Evolutionary conservation across 192 early-diverging fungal species (phyloP), one percentile per base, ranked within the genome.

Genomic region (Backusella circina): DNA sequence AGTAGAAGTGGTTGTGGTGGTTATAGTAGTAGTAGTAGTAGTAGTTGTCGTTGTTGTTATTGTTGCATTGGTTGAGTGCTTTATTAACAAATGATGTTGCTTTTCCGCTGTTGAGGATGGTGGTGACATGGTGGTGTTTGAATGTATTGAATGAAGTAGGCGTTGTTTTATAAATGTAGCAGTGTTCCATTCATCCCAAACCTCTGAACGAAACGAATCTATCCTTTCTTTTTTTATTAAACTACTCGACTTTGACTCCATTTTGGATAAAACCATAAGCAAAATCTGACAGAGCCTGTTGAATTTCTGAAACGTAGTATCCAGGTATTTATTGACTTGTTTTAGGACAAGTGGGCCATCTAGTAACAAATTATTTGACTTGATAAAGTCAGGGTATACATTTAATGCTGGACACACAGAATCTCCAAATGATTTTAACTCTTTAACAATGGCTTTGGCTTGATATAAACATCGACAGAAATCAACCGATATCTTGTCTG

Each of bases 381-480:
- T 33, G 7, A 37, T 54, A 30, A 12, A 61, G 15, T 65, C n/a
- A 54, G 50, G 39, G 37, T 65, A 30, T 65, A 36, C 26, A 31
- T 21, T 35, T 23, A 74, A 32, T 1, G 72, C 44, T 2, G 77
- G 77, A 26, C 54, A 74, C n/a, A 79, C 72, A 33, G 54, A 70
- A 6, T 67, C 73, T 18, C 77, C 74, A 50, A 79, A 79, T 1
- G 54, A 33, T 50, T 74, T n/a, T 1, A 79, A 32, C 47, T 79
- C 77, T 71, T 68, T 74, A 0, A 79, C 77, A 23, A 79, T 73
- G 8, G 67, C 30, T 33, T 79, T 79, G 2, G 77, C 77, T 66
- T 79, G 77, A 47, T 79, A 65, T 65, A 79, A 65, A 47, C 77
- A 79, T 1, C 77, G 72, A 35, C 67, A 70, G 36, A 79, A 79